These are phyloP conservation scores for Psilocybe cubensis DNA, from an alignment of 768 basidiomycete genomes.

Conservation along the genomic window DNA sequence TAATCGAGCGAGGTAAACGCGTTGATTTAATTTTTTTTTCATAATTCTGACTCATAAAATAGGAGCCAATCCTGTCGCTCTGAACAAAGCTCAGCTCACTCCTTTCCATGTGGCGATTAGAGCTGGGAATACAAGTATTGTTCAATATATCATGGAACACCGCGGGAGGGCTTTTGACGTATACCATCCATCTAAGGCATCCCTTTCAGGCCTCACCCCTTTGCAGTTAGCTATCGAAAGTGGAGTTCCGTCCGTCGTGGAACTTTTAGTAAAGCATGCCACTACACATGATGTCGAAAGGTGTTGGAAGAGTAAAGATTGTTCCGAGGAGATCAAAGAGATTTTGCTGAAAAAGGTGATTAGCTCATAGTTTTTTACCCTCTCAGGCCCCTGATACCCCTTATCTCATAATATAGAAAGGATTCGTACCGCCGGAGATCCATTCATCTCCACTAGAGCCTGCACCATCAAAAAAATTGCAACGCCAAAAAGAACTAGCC, in stretches of 20 bases:
- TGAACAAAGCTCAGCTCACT: slow-evolving; percentile 34
- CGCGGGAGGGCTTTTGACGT: slow-evolving; percentile 32
- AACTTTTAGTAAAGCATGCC: slow-evolving; percentile 39
- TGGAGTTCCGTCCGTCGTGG: slow-evolving; percentile 27
- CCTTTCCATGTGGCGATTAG: slow-evolving; percentile 40
- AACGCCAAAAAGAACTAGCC: slow-evolving; percentile 25
- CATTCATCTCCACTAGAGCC: neutral
- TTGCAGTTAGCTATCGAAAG: slow-evolving; percentile 39
- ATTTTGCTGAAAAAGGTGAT: slow-evolving; percentile 35
- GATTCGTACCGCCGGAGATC: slow-evolving; percentile 31
- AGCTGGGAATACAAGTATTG: slow-evolving; percentile 34
- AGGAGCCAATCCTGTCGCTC: slow-evolving; percentile 34
- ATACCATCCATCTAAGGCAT: slow-evolving; percentile 40
- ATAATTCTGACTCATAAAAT: slow-evolving; percentile 1
- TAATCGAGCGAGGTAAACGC: slow-evolving; percentile 36
- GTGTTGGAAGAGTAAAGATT: slow-evolving; percentile 30
- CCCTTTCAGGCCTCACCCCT: slow-evolving; percentile 36
- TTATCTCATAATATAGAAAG: slow-evolving; percentile 28
- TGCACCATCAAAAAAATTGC: slow-evolving; percentile 26
- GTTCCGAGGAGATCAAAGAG: slow-evolving; percentile 26
- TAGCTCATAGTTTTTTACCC: neutral
- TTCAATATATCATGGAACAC: slow-evolving; percentile 34
- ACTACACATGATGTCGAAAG: slow-evolving; percentile 41
- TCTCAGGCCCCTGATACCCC: neutral
- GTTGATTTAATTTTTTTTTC: neutral